A percentile compares a stretch with the other conserved stretches of the same genome.
These are phyloP conservation scores for Pseudonitzschia pungens DNA, from an alignment of 108 stramenopile genomes.

Conservation along the genomic window DNA sequence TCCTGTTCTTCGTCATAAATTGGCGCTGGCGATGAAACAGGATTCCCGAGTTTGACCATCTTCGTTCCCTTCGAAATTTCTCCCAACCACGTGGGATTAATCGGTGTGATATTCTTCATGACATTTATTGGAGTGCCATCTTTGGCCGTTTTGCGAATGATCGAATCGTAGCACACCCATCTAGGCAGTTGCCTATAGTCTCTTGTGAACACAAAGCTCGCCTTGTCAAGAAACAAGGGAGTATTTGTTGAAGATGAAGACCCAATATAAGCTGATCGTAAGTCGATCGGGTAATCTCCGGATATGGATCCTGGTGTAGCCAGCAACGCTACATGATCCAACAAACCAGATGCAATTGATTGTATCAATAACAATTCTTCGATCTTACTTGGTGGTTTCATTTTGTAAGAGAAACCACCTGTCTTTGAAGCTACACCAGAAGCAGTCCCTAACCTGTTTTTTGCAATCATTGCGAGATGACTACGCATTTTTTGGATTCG, in stretches of 20 bases:
- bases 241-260: constrained; percentile 52
- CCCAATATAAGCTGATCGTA: constrained; percentile 77
- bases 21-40: constrained; percentile 65
- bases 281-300: constrained; percentile 55
- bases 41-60: constrained; percentile 58
- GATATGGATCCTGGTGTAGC: constrained; percentile 67
- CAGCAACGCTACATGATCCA: constrained; percentile 81
- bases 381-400: constrained; percentile 78
- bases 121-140: constrained; percentile 67
- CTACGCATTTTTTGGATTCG: constrained; percentile 81
- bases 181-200: constrained; percentile 64
- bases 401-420: constrained; percentile 57
- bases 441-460: constrained; percentile 60
- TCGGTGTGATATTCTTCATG: constrained; percentile 82
- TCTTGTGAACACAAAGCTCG: constrained; percentile 63
- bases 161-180: constrained; percentile 77
- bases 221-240: constrained; percentile 78
- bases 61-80: constrained; percentile 65
- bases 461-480: constrained; percentile 78
- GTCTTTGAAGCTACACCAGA: constrained; percentile 68
- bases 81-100: constrained; percentile 77
- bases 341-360: constrained; percentile 69
- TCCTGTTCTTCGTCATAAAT: constrained; percentile 69
- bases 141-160: constrained; percentile 63
- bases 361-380: constrained; percentile 65